Percentiles rank a stretch among this genome's conserved stretches.
Conservation (phyloP, 2,329 filamentous ascomycete genomes). For the Periconia digitata region DNA sequence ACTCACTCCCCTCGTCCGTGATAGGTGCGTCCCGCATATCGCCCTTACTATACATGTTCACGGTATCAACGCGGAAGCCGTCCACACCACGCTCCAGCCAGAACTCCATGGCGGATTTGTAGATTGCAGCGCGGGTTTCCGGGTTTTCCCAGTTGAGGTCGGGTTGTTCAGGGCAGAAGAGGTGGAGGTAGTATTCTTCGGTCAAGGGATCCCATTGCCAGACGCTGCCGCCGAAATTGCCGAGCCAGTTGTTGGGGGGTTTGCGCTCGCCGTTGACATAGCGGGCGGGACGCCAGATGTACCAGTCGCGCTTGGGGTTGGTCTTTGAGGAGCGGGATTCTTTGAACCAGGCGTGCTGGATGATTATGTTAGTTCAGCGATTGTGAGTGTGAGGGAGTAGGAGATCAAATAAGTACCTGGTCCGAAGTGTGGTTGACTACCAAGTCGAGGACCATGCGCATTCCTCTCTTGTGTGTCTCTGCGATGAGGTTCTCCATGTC, state of each 20-base stretch:
- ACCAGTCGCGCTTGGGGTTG: constrained; percentile 59
- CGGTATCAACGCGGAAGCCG: constrained; percentile 45
- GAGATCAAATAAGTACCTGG: constrained; percentile 10
- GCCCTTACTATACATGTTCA: constrained; percentile 43
- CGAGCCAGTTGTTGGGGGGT: constrained; percentile 75
- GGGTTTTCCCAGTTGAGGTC: constrained; percentile 85
- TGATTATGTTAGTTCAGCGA: constrained; percentile 1
- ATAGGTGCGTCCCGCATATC: constrained; percentile 37
- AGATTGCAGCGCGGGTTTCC: constrained; percentile 68
- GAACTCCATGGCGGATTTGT: constrained; percentile 70
- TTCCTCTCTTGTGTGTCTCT: constrained; percentile 38
- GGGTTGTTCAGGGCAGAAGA: constrained; percentile 75
- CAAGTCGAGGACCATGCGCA: constrained; percentile 44
- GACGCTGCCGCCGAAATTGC: constrained; percentile 61
- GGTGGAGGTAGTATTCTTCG: constrained; percentile 71
- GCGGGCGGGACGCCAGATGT: constrained; percentile 55
- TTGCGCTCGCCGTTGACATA: constrained; percentile 60
- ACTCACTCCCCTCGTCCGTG: constrained; percentile 32
- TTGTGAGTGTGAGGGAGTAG: not conserved
- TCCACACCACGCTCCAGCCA: constrained; percentile 73
- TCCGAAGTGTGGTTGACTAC: constrained; percentile 46
- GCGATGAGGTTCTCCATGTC: constrained; percentile 43
- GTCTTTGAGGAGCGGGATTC: constrained; percentile 55
- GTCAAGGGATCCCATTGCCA: constrained; percentile 76
- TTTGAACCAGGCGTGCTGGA: constrained; percentile 58